phyloP scores from a whole-genome alignment of 495 filamentous ascomycete genomes.

The Xylaria bambusicola region DNA sequence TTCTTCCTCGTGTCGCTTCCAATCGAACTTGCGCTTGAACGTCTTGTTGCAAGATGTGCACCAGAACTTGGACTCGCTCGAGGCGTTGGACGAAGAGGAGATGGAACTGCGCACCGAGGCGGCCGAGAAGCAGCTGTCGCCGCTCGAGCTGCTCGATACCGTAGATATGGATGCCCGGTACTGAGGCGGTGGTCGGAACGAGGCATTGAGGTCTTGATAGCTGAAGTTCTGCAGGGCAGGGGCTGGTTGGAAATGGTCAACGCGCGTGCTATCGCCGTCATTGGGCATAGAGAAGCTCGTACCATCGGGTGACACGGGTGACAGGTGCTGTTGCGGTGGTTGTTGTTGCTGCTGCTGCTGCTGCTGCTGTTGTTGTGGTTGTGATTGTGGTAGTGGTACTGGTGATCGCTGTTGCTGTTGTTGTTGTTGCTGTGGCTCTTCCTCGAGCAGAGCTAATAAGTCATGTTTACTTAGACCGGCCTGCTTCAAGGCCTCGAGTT shows the following conservation, averaged over 20 bases:
- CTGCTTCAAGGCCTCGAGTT: slow-evolving; percentile 36
- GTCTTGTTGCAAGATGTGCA: slow-evolving; percentile 54
- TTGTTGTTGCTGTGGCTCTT: slow-evolving; percentile 21
- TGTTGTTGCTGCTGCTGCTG: slow-evolving; percentile 18
- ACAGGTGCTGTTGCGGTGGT: slow-evolving; percentile 16
- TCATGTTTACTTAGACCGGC: slow-evolving; percentile 32
- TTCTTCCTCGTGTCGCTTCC: slow-evolving; percentile 56
- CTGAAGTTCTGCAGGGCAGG: slow-evolving; percentile 28
- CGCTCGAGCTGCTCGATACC: slow-evolving; percentile 43
- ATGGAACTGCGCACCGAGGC: slow-evolving; percentile 41
- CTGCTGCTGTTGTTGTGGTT: slow-evolving; percentile 2
- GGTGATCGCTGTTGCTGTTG: slow-evolving; percentile 13
- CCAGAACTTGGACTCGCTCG: slow-evolving; percentile 45
- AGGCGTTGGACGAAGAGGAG: slow-evolving; percentile 32
- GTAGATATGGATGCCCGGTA: slow-evolving; percentile 46
- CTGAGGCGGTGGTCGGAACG: slow-evolving; percentile 21
- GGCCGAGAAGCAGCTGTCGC: slow-evolving; percentile 37
- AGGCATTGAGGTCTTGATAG: slow-evolving; percentile 31
- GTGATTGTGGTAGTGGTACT: slow-evolving; percentile 3
- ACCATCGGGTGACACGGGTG: slow-evolving; percentile 22
- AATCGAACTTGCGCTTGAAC: slow-evolving; percentile 55
- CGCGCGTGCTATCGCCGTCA: slow-evolving; percentile 9
- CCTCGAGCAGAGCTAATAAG: slow-evolving; percentile 31
- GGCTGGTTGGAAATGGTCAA: slow-evolving; percentile 12
- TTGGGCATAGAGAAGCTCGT: slow-evolving; percentile 8